Base-by-base conservation (phyloP, 75 land plant genomes). In the Pseudotsuga menziesii region DNA sequence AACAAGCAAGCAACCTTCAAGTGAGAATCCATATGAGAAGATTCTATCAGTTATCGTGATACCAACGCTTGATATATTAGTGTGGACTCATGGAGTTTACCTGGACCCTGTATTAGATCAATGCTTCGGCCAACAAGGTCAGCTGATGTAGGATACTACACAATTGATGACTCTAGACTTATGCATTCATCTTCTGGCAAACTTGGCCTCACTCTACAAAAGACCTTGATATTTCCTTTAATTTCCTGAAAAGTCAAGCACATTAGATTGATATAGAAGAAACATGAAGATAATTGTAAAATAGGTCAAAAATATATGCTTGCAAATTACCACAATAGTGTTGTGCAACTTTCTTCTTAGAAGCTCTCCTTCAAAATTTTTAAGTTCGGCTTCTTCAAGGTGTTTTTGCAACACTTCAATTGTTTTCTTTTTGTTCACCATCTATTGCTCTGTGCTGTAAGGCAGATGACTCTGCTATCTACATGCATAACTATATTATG, bases 281-380 rank as follows among this genome's bases (percentile, higher is more conserved):
- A 61, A 60, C 39, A n/a, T 22, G 16, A 62, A n/a, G 56, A 52
- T 25, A 22, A 17, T 26, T 9, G 16, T 54, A 4, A 52, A 39
- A 41, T 0, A 69, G 7, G 48, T 69, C n/a, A 41, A 69, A 41
- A 69, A 41, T 22, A 41, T 39, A 69, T 7, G 72, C 11, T 69
- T 13, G 35, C 41, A 41, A n/a, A 41, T 69, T 69, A 86, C 88
- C 87, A 83, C 69, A 35, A 86, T 86, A 56, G 88, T 86, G 64
- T 86, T 86, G 61, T 86, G 88, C 58, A 86, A 82, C 70, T 84
- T 86, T 57, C 86, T 66, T 52, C 88, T 66, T n/a, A 86, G 74
- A 17, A 80, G 82, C 74, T 86, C 88, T 55, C 88, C 88, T 62
- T 86, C 88, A 81, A 61, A 75, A 23, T 80, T 66, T 39, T 77